phyloP scores from a whole-genome alignment of 352 stramenopile species.

The Phytophthora tentaculata region DNA sequence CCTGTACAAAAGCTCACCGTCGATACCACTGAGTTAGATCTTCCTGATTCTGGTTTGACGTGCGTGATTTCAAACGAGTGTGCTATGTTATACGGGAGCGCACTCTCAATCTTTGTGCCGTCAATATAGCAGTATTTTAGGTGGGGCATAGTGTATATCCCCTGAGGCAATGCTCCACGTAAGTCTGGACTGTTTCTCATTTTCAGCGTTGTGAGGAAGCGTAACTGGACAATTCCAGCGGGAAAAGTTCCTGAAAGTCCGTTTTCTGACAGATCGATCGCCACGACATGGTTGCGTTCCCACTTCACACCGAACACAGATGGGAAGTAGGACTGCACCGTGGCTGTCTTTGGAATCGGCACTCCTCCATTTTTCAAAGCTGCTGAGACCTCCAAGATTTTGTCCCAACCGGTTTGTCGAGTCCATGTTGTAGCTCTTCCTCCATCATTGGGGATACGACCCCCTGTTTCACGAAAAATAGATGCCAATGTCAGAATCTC shows the following conservation, averaged over 20 bases:
- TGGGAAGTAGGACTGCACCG: slow-evolving; percentile 45
- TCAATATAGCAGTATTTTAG: slow-evolving; percentile 75
- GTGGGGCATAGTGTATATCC: slow-evolving; percentile 49
- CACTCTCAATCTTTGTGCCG: slow-evolving; percentile 51
- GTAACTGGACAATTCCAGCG: slow-evolving; percentile 44
- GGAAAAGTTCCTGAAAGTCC: slow-evolving; percentile 56
- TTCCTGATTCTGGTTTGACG: slow-evolving; percentile 28
- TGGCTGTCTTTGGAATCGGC: slow-evolving; percentile 22
- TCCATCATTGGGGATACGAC: slow-evolving; percentile 2
- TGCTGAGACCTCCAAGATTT: slow-evolving; percentile 24
- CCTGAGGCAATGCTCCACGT: slow-evolving; percentile 31
- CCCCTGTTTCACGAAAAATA: slow-evolving; percentile 53
- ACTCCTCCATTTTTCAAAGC: slow-evolving; percentile 13
- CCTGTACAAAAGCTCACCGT: slow-evolving; percentile 58
- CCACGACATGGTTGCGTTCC: slow-evolving; percentile 66
- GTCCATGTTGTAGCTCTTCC: slow-evolving; percentile 37
- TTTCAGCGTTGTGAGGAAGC: slow-evolving; percentile 61
- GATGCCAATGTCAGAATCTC: slow-evolving; percentile 54
- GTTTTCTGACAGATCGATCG: slow-evolving; percentile 61
- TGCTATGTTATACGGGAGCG: slow-evolving; percentile 51
- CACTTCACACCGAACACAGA: slow-evolving; percentile 53
- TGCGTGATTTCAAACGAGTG: slow-evolving; percentile 70
- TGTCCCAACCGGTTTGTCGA: slow-evolving; percentile 45
- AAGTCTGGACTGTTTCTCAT: slow-evolving; percentile 61
- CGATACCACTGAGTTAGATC: slow-evolving; percentile 25